Base-by-base conservation (phyloP, 495 filamentous ascomycete species). In the Poronia punctata region DNA sequence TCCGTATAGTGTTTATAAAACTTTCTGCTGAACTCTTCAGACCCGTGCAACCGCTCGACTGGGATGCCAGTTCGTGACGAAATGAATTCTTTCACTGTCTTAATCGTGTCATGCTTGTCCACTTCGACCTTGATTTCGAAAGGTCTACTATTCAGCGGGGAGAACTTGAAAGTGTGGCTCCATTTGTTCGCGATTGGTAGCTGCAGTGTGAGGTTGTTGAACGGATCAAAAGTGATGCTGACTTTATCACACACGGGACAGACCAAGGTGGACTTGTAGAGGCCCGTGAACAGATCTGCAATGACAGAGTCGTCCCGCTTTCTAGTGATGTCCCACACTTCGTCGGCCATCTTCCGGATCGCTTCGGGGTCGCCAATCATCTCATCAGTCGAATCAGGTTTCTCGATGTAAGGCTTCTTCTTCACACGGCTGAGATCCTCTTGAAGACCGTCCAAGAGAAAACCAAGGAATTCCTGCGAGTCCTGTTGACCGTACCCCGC, bases 171-270 rank as follows among this genome's bases (percentile, higher is more conserved):
- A 2, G 76, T 66, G 42, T 82, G 80, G 38, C 63, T 72, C 79
- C 85, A 92, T 15, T 83, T 66, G 38, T 79, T 84, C 50, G 88
- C 81, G 41, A 94, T 75, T 0, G 92, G 93, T 21, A 98, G 66
- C 41, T 92, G 93, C 17, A 98, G 66, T 0, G 93, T 95, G 21
- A 97, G 62, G 42, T 88, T 92, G 66, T 86, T 96, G 73, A 94
- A 98, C 2, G 92, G 92, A 64, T 98, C 92, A 50, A 98, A 97
- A 4, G 92, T 98, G 46, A 98, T 95, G 72, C 88, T 95, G 63
- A 95, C 83, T 67, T 98, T 98, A 40, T 82, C 74, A 56, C 92
- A 98, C 7, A 67, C 76, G 1, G 90, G 93, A 57, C 92, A 98
- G 43, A 88, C 78, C 28, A 98, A 74, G 4, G 90, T 97, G 19